These are phyloP conservation scores for Cyclostephanos invisitatus DNA, from an alignment of 108 stramenopile genomes.

Conservation along the genomic window DNA sequence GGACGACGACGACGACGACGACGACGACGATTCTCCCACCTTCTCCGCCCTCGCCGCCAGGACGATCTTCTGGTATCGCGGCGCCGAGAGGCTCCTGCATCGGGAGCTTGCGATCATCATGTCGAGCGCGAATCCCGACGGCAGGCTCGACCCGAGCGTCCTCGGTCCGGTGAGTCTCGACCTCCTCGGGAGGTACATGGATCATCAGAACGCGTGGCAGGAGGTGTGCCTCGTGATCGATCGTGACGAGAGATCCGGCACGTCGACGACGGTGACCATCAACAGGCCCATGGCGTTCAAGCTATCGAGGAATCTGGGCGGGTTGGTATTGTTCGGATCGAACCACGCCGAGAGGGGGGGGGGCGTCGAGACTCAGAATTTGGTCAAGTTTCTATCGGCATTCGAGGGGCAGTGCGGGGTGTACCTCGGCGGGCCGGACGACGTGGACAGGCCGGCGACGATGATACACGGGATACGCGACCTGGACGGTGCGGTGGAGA, in stretches of 20 bases:
- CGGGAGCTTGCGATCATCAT: conserved; percentile 59
- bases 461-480: conserved; percentile 79
- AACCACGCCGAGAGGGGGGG: conserved; percentile 24
- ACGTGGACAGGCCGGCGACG: conserved; percentile 66
- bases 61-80: conserved; percentile 56
- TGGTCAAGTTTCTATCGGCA: conserved; percentile 63
- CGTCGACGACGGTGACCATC: conserved; percentile 58
- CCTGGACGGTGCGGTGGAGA: conserved; percentile 69
- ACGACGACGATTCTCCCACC: conserved; percentile 16
- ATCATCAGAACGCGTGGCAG: conserved; percentile 81
- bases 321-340: conserved; percentile 58
- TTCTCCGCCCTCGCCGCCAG: conserved; percentile 44
- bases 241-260: conserved; percentile 26
- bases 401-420: conserved; percentile 72
- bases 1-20: not conserved
- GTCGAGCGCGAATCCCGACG: conserved; percentile 40
- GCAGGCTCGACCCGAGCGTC: conserved; percentile 60
- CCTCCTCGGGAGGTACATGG: conserved; percentile 64
- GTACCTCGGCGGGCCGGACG: conserved; percentile 79
- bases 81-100: conserved; percentile 56
- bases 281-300: conserved; percentile 85
- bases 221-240: conserved; percentile 78
- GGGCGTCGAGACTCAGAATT: conserved; percentile 31
- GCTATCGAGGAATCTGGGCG: conserved; percentile 65
- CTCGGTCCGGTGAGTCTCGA: conserved; percentile 53